These are phyloP conservation scores for Clathrus columnatus DNA, from an alignment of 768 basidiomycete species.

Conservation along the genomic window DNA sequence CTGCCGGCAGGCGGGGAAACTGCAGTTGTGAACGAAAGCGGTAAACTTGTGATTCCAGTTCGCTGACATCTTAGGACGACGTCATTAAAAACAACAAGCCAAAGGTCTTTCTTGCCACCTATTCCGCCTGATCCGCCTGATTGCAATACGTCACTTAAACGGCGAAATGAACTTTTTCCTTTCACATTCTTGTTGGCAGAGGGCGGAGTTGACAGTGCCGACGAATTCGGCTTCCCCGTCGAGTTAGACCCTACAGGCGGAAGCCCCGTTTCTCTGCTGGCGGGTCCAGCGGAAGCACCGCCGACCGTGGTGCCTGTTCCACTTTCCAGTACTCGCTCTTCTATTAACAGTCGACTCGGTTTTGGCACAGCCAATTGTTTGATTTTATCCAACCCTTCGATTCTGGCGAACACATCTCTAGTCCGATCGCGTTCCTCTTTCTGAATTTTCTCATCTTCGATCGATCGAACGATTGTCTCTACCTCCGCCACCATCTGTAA, in stretches of 20 bases:
- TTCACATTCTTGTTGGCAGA: conserved; percentile 48
- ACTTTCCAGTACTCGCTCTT: conserved; percentile 40
- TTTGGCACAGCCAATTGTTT: conserved; percentile 89
- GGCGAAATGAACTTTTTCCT: conserved; percentile 81
- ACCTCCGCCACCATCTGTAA: conserved; percentile 96
- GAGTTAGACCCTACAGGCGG: conserved; percentile 2
- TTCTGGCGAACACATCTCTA: conserved; percentile 89
- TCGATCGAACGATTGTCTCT: conserved; percentile 90
- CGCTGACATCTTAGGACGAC: conserved; percentile 88
- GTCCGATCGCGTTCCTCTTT: conserved; percentile 95
- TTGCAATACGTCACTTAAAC: conserved; percentile 82
- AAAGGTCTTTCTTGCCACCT: conserved; percentile 75
- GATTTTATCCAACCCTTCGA: conserved; percentile 92
- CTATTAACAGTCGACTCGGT: conserved; percentile 76
- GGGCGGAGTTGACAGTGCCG: conserved; percentile 28
- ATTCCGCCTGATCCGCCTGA: conserved; percentile 34
- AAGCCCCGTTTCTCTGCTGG: conserved; percentile 17
- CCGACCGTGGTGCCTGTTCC: conserved; percentile 27
- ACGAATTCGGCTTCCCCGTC: conserved; percentile 11
- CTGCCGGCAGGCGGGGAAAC: conserved; percentile 30
- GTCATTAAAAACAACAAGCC: conserved; percentile 95
- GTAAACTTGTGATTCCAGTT: conserved; percentile 80
- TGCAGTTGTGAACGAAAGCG: conserved; percentile 52
- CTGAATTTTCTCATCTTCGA: conserved; percentile 96
- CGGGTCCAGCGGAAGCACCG: conserved; percentile 25